These are phyloP conservation scores for Trichoderma atroviride DNA, from an alignment of 2,329 filamentous ascomycete species.

Conservation along the genomic window DNA sequence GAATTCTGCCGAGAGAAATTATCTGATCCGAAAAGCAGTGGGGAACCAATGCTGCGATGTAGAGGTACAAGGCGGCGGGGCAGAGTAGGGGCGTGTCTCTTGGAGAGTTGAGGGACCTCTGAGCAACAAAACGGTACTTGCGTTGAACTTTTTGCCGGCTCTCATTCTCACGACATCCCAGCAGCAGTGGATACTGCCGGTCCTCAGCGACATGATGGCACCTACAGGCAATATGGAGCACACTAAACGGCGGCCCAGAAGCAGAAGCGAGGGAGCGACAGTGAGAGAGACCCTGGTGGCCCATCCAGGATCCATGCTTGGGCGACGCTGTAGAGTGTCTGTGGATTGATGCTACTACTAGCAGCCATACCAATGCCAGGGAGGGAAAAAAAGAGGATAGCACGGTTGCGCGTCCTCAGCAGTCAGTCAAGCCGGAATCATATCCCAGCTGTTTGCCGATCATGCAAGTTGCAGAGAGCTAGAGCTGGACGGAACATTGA, in stretches of 20 bases:
- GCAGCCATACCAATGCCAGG: background rate
- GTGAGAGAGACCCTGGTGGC: background rate
- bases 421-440: background rate
- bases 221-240: slow-evolving; percentile 9
- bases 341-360: background rate
- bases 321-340: background rate
- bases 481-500: slow-evolving; percentile 3
- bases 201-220: background rate
- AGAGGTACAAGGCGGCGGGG: slow-evolving; percentile 16
- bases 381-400: background rate
- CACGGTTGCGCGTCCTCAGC: background rate
- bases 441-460: slow-evolving; percentile 3
- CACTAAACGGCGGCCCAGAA: background rate
- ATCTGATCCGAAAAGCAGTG: slow-evolving; percentile 41
- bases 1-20: slow-evolving; percentile 35
- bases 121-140: slow-evolving; percentile 7
- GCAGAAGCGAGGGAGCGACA: background rate
- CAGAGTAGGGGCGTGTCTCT: slow-evolving; percentile 14
- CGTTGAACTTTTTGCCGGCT: background rate
- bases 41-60: slow-evolving; percentile 11
- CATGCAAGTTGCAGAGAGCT: background rate
- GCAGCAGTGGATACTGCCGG: slow-evolving; percentile 19
- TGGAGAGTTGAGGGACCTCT: background rate
- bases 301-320: background rate
- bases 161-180: background rate